Percentiles rank a stretch among this genome's conserved stretches.
phyloP scores from a whole-genome alignment of 2,329 filamentous ascomycete species.

The Talaromyces pinophilus region DNA sequence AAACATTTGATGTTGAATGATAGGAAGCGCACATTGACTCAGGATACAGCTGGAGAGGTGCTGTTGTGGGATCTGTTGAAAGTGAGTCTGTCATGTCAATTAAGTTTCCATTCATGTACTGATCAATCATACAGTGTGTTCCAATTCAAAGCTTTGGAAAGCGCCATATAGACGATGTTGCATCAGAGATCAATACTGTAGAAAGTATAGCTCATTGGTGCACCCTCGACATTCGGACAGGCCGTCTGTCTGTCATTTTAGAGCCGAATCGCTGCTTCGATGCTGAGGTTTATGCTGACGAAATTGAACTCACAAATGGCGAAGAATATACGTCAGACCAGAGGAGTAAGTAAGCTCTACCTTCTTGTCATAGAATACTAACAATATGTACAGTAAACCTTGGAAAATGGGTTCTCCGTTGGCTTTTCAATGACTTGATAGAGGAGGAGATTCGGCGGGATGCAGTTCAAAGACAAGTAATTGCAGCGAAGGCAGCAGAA shows the following conservation, averaged over 20 bases:
- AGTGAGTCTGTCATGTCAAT: conserved; percentile 48
- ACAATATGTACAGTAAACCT: conserved; percentile 69
- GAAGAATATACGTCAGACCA: conserved; percentile 89
- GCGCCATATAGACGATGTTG: conserved; percentile 88
- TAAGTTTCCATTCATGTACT: conserved; percentile 26
- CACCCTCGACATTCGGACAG: conserved; percentile 88
- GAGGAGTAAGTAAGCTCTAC: conserved; percentile 66
- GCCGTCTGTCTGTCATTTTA: conserved; percentile 83
- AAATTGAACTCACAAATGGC: conserved; percentile 71
- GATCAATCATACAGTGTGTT: conserved; percentile 62
- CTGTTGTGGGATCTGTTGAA: conserved; percentile 90
- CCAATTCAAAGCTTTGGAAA: conserved; percentile 93
- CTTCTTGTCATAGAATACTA: conserved; percentile 1
- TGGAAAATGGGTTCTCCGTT: conserved; percentile 92
- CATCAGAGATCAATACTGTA: conserved; percentile 78
- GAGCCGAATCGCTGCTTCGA: conserved; percentile 97
- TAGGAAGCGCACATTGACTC: conserved; percentile 79
- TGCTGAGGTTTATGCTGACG: conserved; percentile 94
- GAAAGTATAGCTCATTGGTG: conserved; percentile 96
- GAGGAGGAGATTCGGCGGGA: conserved; percentile 88
- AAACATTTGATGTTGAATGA: conserved; percentile 93
- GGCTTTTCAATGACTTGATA: conserved; percentile 85
- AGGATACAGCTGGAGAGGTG: conserved; percentile 94
- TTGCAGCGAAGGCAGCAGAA: conserved; percentile 65
- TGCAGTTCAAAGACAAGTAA: conserved; percentile 66